Evolutionary conservation across 179 eudicot genomes (phyloP).

Genomic region (Beta corolliflora): DNA sequence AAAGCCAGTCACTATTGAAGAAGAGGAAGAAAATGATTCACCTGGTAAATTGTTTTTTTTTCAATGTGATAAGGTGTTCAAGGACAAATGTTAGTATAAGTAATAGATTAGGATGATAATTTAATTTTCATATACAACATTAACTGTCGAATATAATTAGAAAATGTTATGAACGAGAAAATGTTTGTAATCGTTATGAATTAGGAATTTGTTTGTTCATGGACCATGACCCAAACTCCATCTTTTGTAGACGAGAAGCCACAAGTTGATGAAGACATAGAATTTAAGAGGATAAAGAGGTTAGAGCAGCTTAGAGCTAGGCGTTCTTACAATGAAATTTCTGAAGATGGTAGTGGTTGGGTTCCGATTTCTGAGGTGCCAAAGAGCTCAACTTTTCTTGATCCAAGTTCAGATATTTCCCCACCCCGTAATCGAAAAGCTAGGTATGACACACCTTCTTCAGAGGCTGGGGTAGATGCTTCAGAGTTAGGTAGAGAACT

Average conservation of each 20-base stretch:
- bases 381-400: constrained; percentile 20
- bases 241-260: constrained; percentile 66
- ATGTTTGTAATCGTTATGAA: too few relatives aligned
- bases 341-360: constrained; percentile 99
- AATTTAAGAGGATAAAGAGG: constrained; percentile 80
- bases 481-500: constrained; percentile 26
- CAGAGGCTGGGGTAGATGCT: constrained; percentile 33
- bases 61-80: too few relatives aligned
- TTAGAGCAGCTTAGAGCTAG: constrained; percentile 54
- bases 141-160: too few relatives aligned
- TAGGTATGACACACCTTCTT: constrained; percentile 62
- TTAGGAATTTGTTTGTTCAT: neutral
- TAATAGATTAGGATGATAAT: too few relatives aligned
- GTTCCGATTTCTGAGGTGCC: constrained; percentile 58
- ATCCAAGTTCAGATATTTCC: constrained; percentile 50
- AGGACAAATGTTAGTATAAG: too few relatives aligned
- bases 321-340: constrained; percentile 66
- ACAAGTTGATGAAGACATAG: constrained; percentile 78
- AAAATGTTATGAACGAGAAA: too few relatives aligned
- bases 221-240: neutral
- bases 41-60: constrained; percentile 44
- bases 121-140: too few relatives aligned
- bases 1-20: constrained; percentile 63
- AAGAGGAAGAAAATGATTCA: constrained; percentile 74
- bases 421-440: constrained; percentile 57